Base-by-base conservation (phyloP, 257 asterid genomes). In the Perilla frutescens region DNA sequence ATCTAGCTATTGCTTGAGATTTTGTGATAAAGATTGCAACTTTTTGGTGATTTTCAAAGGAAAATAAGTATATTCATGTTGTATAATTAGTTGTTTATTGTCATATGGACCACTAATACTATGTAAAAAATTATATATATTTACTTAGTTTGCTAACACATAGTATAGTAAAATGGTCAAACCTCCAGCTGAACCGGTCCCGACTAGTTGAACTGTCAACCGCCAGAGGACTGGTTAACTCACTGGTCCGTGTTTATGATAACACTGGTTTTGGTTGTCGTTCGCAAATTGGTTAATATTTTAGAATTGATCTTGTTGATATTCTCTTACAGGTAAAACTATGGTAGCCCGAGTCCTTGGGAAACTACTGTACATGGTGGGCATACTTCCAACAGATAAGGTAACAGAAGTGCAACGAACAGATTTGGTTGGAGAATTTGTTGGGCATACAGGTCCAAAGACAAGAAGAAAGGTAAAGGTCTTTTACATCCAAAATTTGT, bases 381-480 rank as follows among this genome's bases (percentile, higher is more conserved):
- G 97, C n/a, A 82, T 89, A 76, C 91, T 93, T 74, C 91, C 92
- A 14, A 84, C 88, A 3, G 91, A 91, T 63, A 87, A 51, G 83
- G 96, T 93, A 74, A 87, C 94, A 7, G 98, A 93, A 83, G 98
- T 93, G 70, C 98, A 91, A 78, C 87, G 97, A 80, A 91, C 96
- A 4, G 98, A 93, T 81, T 80, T 91, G 77, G 97, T 93, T 71
- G 96, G 96, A 68, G 91, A 87, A 80, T 91, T 84, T 81, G 88
- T 88, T 14, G 96, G 96, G 70, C 94, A 91, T 74, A 88, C 98
- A 14, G 97, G 96, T 60, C 90, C 91, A 4, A 86, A 88, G 77
- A 91, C 98, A 11, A 82, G 96, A 86, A 82, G 87, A 77, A 91
- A 89, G 93, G 98, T 87, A 74, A 74, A 50, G 40, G 29, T 34